A percentile compares a stretch with the other conserved stretches of the same genome.
phyloP scores from a whole-genome alignment of 1,139 yeast species.

The Taphrina communis region DNA sequence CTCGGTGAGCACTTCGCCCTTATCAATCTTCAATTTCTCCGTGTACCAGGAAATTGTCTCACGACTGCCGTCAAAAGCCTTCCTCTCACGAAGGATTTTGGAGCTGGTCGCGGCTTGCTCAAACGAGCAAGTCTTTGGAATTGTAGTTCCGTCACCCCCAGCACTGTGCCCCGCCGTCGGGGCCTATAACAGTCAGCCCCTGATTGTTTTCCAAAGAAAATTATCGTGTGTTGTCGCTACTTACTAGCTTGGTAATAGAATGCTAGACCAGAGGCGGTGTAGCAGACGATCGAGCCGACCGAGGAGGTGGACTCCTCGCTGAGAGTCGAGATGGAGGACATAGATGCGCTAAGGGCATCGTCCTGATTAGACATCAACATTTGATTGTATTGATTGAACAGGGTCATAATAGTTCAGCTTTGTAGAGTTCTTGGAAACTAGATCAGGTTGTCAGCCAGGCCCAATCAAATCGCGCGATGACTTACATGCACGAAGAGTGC shows the following conservation, averaged over 20 bases:
- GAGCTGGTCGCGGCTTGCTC: conserved; percentile 36
- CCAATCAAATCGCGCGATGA: neutral
- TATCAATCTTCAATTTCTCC: conserved; percentile 12
- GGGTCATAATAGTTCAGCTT: conserved; percentile 21
- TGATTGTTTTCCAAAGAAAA: neutral
- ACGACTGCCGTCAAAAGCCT: conserved; percentile 13
- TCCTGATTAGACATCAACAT: conserved; percentile 29
- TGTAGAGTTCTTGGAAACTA: conserved; percentile 8
- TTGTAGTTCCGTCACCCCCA: conserved; percentile 38
- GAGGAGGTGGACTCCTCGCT: conserved; percentile 6
- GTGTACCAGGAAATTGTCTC: conserved; percentile 19
- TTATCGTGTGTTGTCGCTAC: neutral
- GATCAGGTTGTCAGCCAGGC: neutral
- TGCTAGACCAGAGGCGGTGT: conserved; percentile 25
- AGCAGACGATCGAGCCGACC: conserved; percentile 20
- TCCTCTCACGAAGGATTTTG: conserved; percentile 28
- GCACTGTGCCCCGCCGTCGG: conserved; percentile 38
- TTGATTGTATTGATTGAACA: conserved; percentile 26
- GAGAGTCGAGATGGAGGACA: conserved; percentile 10
- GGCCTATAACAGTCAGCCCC: conserved; percentile 1
- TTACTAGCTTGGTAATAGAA: conserved; percentile 29
- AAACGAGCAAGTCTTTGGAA: conserved; percentile 32
- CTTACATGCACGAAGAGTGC: conserved; percentile 12
- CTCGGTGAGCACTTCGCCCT: conserved; percentile 25
- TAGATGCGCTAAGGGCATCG: conserved; percentile 32